Percentiles rank a stretch among this genome's conserved stretches.
Conservation (phyloP, 306 rosid genomes). For the Acacia confusa region DNA sequence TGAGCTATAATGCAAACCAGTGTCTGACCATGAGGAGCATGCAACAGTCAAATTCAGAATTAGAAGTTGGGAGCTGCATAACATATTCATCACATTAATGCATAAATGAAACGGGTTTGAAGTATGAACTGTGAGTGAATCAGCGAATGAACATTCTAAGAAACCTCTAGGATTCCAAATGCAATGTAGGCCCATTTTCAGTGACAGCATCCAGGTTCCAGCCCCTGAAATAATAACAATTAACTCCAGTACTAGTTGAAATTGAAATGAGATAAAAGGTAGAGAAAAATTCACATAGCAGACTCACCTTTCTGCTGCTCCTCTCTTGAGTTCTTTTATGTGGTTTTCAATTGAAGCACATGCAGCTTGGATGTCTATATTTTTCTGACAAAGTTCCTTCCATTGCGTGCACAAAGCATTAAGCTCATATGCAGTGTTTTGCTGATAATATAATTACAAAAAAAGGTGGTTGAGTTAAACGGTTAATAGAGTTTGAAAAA, state of each 20-base stretch:
- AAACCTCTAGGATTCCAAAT: conserved; percentile 47
- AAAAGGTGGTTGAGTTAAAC: conserved; percentile 17
- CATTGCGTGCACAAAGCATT: conserved; percentile 85
- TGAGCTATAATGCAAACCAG: not conserved
- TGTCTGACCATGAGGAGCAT: not conserved
- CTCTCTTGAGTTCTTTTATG: conserved; percentile 57
- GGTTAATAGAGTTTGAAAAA: conserved; percentile 15
- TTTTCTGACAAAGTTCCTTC: conserved; percentile 87
- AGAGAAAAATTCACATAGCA: not conserved
- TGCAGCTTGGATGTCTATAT: conserved; percentile 74
- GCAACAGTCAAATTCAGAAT: not conserved
- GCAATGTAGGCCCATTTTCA: conserved; percentile 48
- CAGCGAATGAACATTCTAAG: not conserved
- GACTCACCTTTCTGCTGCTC: conserved; percentile 69
- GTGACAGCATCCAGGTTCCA: conserved; percentile 66
- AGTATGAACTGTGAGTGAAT: not conserved
- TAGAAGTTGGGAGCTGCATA: conserved; percentile 5
- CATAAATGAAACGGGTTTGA: conserved; percentile 12
- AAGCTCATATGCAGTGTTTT: conserved; percentile 90
- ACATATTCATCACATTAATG: not conserved
- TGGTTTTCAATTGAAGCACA: conserved; percentile 64
- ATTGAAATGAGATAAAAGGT: not conserved
- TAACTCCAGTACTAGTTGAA: conserved; percentile 23
- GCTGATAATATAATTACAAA: conserved; percentile 49
- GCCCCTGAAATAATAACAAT: conserved; percentile 48